phyloP scores from a whole-genome alignment of 2,329 filamentous ascomycete genomes.

The Aureobasidium sp. region DNA sequence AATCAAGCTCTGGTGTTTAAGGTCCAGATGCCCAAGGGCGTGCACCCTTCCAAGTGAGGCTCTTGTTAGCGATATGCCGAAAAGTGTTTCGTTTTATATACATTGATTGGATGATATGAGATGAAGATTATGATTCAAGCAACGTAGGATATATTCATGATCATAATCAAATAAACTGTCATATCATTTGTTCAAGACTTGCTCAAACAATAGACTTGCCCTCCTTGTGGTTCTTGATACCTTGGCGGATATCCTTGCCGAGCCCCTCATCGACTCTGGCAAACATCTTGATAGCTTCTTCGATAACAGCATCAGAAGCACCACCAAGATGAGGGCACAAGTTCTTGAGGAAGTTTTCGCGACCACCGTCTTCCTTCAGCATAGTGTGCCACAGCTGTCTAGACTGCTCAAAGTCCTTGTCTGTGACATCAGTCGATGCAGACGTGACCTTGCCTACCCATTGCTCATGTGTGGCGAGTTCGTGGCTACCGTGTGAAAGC shows the following conservation, averaged over 20 bases:
- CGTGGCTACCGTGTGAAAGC: conserved; percentile 17
- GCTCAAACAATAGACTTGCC: neutral
- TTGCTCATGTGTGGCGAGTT: conserved; percentile 18
- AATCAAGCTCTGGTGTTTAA: conserved; percentile 59
- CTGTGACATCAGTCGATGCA: conserved; percentile 31
- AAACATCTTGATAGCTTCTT: conserved; percentile 8
- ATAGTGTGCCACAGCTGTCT: conserved; percentile 40
- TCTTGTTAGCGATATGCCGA: too few species aligned
- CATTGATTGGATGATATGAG: too few species aligned
- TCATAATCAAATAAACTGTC: too few species aligned
- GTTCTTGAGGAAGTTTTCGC: conserved; percentile 27
- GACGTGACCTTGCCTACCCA: conserved; percentile 21
- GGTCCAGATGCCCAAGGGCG: conserved; percentile 40
- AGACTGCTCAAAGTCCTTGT: conserved; percentile 47
- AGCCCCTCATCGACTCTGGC: neutral
- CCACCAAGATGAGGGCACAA: conserved; percentile 16
- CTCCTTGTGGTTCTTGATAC: conserved; percentile 9
- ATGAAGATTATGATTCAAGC: too few species aligned
- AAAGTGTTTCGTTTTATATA: too few species aligned
- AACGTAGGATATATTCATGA: too few species aligned
- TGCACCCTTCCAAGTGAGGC: neutral
- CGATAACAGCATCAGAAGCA: neutral
- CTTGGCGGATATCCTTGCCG: conserved; percentile 3
- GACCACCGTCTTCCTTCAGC: conserved; percentile 24
- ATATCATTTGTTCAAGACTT: neutral